Conservation (phyloP, 805 yeast species). For the Tetrapisispora phaffii region DNA sequence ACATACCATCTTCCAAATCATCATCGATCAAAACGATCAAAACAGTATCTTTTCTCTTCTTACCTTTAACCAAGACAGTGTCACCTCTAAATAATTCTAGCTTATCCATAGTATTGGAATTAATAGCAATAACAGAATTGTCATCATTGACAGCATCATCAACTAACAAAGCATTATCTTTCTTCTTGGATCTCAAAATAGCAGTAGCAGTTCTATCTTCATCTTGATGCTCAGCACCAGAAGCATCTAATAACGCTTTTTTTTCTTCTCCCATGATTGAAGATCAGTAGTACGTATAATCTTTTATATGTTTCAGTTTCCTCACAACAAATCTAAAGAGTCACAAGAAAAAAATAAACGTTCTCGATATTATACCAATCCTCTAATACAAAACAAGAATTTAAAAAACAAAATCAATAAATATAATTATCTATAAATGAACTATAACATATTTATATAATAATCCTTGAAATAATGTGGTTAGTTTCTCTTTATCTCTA, state of each 20-base stretch:
- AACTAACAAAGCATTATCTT: conserved; percentile 86
- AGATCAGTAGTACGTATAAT: neutral
- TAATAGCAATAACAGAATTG: conserved; percentile 91
- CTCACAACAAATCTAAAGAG: neutral
- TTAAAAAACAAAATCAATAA: too few relatives aligned
- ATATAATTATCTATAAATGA: too few relatives aligned
- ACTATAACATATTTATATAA: too few relatives aligned
- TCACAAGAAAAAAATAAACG: too few relatives aligned
- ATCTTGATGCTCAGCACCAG: conserved; percentile 45
- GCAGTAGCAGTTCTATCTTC: conserved; percentile 91
- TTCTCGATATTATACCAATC: too few relatives aligned
- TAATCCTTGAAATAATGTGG: neutral
- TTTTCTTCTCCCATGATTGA: conserved; percentile 29
- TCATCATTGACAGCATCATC: conserved; percentile 97
- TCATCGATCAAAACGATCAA: conserved; percentile 92
- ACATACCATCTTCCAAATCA: conserved; percentile 91
- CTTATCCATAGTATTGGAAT: conserved; percentile 89
- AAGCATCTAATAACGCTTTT: conserved; percentile 47
- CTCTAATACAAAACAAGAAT: too few relatives aligned
- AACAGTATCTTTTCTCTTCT: conserved; percentile 95
- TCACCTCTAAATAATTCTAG: conserved; percentile 95
- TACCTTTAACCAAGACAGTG: conserved; percentile 93
- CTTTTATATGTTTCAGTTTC: neutral
- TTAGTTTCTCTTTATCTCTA: neutral
- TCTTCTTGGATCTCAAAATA: conserved; percentile 92